Base-by-base conservation (phyloP, 257 asterid species). In the Solanum pennellii region DNA sequence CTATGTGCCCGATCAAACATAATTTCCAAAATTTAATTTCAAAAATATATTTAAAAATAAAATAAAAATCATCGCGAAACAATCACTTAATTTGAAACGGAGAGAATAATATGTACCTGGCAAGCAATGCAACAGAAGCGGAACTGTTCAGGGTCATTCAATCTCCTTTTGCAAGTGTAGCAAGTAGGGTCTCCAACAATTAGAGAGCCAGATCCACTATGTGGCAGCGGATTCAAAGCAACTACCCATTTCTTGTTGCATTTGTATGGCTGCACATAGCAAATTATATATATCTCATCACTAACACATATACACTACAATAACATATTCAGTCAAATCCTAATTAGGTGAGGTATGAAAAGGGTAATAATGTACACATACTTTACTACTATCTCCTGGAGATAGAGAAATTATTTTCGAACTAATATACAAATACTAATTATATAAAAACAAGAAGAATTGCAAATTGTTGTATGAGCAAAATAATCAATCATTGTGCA, bases 191-290 rank as follows among this genome's bases (percentile, higher is more conserved):
- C 89, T n/a, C 87, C 89, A 7, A 25, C 69, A 62, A 85, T 69
- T 60, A 69, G 88, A 14, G 86, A 82, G 35, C 92, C 92, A 2
- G 92, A 90, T 0, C 92, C 92, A 60, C 72, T 65, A 66, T 90
- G 92, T 8, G 92, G 92, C 5, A 90, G 88, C 7, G 89, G 91
- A 16, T 87, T 86, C 42, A 90, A 82, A 15, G 92, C 87, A 8
- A 90, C 33, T 12, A 88, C 88, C 92, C 88, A 88, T 23, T 87
- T 90, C 62, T 90, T 88, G 84, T 88, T 90, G 91, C 91, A 88
- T 52, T 84, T 90, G 83, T 90, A 90, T 1, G 91, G 87, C 91
- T 90, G 87, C 47, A 87, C 73, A 56, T 49, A 44, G 16, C 21
- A 72, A 29, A 44, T 69, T 29, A 12, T 65, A 29, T 69, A 35